phyloP scores from a whole-genome alignment of 2,329 filamentous ascomycete genomes.

The Calonectria ilicicola region DNA sequence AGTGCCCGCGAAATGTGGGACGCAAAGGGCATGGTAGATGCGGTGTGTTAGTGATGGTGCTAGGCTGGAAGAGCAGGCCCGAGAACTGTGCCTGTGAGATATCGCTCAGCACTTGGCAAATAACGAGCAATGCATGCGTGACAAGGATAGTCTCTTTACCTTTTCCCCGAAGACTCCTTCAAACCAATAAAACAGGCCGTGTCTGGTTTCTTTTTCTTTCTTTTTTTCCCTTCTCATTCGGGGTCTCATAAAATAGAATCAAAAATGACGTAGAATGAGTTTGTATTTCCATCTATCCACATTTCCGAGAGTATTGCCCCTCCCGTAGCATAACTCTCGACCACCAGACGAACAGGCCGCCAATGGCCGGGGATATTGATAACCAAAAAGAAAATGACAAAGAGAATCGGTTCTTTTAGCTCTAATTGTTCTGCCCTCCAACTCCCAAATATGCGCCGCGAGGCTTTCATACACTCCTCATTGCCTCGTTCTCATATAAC shows the following conservation, averaged over 20 bases:
- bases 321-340: slow-evolving; percentile 15
- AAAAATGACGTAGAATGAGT: slow-evolving; percentile 3
- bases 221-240: too few species aligned
- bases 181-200: too few species aligned
- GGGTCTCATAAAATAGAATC: background rate
- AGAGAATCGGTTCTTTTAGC: slow-evolving; percentile 43
- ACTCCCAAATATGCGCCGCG: slow-evolving; percentile 46
- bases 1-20: too few species aligned
- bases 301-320: background rate
- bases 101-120: background rate
- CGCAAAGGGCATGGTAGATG: too few species aligned
- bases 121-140: too few species aligned
- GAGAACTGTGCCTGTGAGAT: background rate
- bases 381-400: slow-evolving; percentile 36
- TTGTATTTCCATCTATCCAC: slow-evolving; percentile 22
- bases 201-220: too few species aligned
- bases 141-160: too few species aligned
- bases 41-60: too few species aligned
- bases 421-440: slow-evolving; percentile 45
- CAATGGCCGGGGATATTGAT: slow-evolving; percentile 41
- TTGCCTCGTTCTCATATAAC: slow-evolving; percentile 35
- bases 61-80: background rate
- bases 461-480: slow-evolving; percentile 35
- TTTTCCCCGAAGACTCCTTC: too few species aligned
- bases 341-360: slow-evolving; percentile 27